Evolutionary conservation across 2,329 filamentous ascomycete species (phyloP).

Genomic region (Aspergillus tanneri): DNA sequence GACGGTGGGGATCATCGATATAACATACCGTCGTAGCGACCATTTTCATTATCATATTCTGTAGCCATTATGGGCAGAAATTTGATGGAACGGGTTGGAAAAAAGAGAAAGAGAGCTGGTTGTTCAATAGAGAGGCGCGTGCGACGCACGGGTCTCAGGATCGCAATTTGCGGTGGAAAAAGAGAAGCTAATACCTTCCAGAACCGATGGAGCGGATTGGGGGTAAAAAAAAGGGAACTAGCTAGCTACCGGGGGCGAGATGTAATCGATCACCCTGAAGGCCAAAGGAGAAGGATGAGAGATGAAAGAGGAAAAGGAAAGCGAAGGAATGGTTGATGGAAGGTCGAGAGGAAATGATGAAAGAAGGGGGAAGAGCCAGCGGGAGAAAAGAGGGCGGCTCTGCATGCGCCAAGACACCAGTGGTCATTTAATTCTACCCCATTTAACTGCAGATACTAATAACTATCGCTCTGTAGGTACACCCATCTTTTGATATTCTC

Average conservation of each 20-base stretch:
- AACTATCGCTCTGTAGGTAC: too few species aligned
- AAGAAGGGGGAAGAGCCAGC: conserved; percentile 19
- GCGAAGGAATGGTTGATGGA: conserved; percentile 4
- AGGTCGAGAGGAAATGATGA: conserved; percentile 18
- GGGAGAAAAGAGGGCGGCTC: conserved; percentile 12
- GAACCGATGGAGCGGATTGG: conserved; percentile 10
- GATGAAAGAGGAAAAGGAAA: conserved; percentile 1
- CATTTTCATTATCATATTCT: conserved; percentile 66
- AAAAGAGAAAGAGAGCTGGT: conserved; percentile 22
- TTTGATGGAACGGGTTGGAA: conserved; percentile 19
- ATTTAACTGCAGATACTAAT: too few species aligned
- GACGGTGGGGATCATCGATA: conserved; percentile 12
- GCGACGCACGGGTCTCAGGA: conserved; percentile 10
- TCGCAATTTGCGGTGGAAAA: conserved; percentile 5
- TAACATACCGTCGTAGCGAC: conserved; percentile 62
- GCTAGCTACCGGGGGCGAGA: too few species aligned
- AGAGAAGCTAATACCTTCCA: conserved; percentile 20
- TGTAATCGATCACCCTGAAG: too few species aligned
- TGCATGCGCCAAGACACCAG: too few species aligned
- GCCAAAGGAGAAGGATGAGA: conserved; percentile 6
- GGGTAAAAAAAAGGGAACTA: conserved; percentile 4
- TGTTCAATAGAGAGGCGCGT: conserved; percentile 4
- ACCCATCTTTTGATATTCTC: too few species aligned
- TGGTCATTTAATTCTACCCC: too few species aligned
- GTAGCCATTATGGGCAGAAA: conserved; percentile 38